Base-by-base conservation (phyloP, 1,139 yeast genomes). In the Yamadazyma aaseri region DNA sequence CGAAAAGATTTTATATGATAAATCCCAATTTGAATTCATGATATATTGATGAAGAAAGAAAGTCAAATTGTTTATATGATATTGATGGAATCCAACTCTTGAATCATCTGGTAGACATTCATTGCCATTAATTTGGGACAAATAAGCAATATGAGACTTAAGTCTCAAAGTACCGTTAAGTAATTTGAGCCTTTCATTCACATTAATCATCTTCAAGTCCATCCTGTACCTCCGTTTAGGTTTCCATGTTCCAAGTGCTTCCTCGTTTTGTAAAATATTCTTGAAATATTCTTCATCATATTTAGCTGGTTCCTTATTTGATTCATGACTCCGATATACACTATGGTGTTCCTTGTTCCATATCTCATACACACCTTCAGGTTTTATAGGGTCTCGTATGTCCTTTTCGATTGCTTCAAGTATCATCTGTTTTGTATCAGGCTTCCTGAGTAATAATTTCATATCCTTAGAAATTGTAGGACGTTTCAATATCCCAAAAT, bases 1-100 rank as follows among this genome's bases (percentile, higher is more conserved):
- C 14, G 76, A 55, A 44, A 77, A 77, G n/a, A 75, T 56, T 36
- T 65, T 65, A 46, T 75, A 77, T 0, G 84, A 81, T 11, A 60
- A 33, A 6, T 53, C 47, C 86, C 86, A 81, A n/a, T 78, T 68
- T 22, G 61, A 50, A 17, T 66, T 53, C 26, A 73, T 51, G 4
- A 81, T 51, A 34, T 65, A 50, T 20, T 61, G 32, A 40, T 69
- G 73, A 15, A 70, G 44, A 17, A 69, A 52, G 6, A 55, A 53
- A 15, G 50, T 55, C 31, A 69, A 48, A 26, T 65, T 62, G 15
- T 47, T 45, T 5, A 61, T 40, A 45, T 69, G 73, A 30, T 55
- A 60, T 24, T 45, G 50, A 17, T 38, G 40, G 17, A 32, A 38
- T 21, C 41, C 39, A 5, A 21, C 22, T n/a, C 5, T 13, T 9